Base-by-base conservation (phyloP, 176 grass and related monocot genomes). In the Hsuehochloa calcarea region DNA sequence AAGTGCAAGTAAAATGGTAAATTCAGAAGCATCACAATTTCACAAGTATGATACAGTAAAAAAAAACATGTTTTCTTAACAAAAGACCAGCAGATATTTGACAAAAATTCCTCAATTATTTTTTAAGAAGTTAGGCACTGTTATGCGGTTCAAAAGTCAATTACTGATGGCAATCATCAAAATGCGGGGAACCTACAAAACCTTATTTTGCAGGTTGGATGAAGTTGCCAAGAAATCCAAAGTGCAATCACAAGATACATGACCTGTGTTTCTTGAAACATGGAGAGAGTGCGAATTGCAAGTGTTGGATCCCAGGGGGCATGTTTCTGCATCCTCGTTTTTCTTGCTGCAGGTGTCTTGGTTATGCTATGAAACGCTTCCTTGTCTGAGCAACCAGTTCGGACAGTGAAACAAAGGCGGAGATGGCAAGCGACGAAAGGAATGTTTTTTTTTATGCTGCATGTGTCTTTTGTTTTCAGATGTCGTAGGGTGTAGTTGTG, bases 1-100 rank as follows among this genome's bases (percentile, higher is more conserved):
- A 74, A 47, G 27, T 88, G 56, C 25, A 65, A 78, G 37, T 25
- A 25, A 78, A 73, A 16, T 10, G 45, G 49, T 20, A 85, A 38
- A 27, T 65, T 74, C 13, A 80, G 47, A 84, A 61, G 39, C 39
- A 72, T 66, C 41, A 22, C 9, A 20, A 14, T 35, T 6, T 17
- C 61, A 35, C 4, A 15, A 22, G 8, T 38, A 80, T 65, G 29
- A 74, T 29, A 74, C 26, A 80, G 26, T 7, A 50, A 34, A 68
- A 88, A 88, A 41, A 45, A 54, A 27, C 16, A 14, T 8, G 5
- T 10, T 50, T 87, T 81, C 1, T 68, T 38, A 29, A 60, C 11
- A 47, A 58, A 62, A 12, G 1, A 10, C 0, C 6, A 10, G 60
- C 31, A 80, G 6, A 16, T 67, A 67, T 80, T 51, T 38, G 34